Percentiles rank a stretch among this genome's conserved stretches.
Conservation (phyloP, 1,284 basidiomycete species). For the Cutaneotrichosporon spelunceum region DNA sequence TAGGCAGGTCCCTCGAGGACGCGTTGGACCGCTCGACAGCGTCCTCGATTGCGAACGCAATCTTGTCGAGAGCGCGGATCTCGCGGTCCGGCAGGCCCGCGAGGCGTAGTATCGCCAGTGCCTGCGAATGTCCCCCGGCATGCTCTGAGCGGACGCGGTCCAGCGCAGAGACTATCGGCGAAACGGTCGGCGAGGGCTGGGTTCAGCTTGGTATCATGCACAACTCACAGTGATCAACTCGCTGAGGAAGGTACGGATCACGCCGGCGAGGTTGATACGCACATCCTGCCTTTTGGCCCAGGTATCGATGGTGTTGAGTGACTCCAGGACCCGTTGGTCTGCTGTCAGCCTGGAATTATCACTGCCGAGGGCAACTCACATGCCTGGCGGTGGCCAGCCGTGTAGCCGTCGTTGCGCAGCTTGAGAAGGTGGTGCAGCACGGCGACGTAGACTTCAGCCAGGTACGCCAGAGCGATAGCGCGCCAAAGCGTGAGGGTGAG, state of each 20-base stretch:
- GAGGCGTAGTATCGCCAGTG: conserved; percentile 5
- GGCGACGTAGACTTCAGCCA: conserved; percentile 6
- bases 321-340: conserved; percentile 2
- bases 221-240: background rate
- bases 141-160: conserved; percentile 9
- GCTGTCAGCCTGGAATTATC: background rate
- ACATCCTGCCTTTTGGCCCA: conserved; percentile 5
- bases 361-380: too few species aligned
- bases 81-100: conserved; percentile 4
- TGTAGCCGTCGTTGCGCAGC: conserved; percentile 4
- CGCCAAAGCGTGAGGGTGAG: conserved; percentile 4
- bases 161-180: conserved; percentile 6
- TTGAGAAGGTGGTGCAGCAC: conserved; percentile 7
- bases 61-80: conserved; percentile 7
- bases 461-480: conserved; percentile 1
- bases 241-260: conserved; percentile 5
- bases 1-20: background rate
- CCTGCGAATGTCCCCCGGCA: background rate
- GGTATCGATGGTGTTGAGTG: conserved; percentile 1
- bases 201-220: background rate
- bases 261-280: conserved; percentile 1
- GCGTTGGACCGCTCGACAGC: conserved; percentile 5
- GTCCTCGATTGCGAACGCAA: background rate
- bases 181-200: conserved; percentile 2
- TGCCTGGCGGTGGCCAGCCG: background rate